These are phyloP conservation scores for Penicillium sp. DNA, from an alignment of 2,329 filamentous ascomycete genomes.

Conservation along the genomic window DNA sequence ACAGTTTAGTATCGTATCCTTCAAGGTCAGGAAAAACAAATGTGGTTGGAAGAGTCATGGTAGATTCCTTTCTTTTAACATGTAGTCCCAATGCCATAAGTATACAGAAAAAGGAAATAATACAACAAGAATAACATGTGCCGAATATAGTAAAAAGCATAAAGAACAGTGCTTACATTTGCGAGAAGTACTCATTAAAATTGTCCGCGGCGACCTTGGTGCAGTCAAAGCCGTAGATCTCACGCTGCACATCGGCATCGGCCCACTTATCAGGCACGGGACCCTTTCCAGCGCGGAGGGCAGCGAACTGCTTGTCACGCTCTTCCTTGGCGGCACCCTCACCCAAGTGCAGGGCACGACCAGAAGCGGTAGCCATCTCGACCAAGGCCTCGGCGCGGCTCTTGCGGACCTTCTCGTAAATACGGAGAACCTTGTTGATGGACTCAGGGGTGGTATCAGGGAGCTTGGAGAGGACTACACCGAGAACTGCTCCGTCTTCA, in stretches of 20 bases:
- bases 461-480: conserved; percentile 49
- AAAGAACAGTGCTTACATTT: conserved; percentile 18
- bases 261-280: conserved; percentile 64
- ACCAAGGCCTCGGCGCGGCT: conserved; percentile 56
- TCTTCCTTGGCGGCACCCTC: conserved; percentile 59
- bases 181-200: conserved; percentile 49
- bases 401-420: conserved; percentile 58
- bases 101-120: background rate
- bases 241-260: conserved; percentile 65
- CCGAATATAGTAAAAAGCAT: background rate
- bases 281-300: conserved; percentile 49
- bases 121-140: background rate
- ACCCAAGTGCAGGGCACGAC: conserved; percentile 55
- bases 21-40: background rate
- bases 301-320: conserved; percentile 56
- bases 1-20: background rate
- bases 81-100: background rate
- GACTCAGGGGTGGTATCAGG: conserved; percentile 47
- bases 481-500: conserved; percentile 60
- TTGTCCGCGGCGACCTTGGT: conserved; percentile 53
- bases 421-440: conserved; percentile 53
- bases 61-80: background rate
- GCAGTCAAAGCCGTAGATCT: conserved; percentile 65
- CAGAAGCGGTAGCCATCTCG: conserved; percentile 55
- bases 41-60: background rate